Evolutionary conservation across 177 flowering plant species (phyloP).

Genomic region (Telopea speciosissima): DNA sequence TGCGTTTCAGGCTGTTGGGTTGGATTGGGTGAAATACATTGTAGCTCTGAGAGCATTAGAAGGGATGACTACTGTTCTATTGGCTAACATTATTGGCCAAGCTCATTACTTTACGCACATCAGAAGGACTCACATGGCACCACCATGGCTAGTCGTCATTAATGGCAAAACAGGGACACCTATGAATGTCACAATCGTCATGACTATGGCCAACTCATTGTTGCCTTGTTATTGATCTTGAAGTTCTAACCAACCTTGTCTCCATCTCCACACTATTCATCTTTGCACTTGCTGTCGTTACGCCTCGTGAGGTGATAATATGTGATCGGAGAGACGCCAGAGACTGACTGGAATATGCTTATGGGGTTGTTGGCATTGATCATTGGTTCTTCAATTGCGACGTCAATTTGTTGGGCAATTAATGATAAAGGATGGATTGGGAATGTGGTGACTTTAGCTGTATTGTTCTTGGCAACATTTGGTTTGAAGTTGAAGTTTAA

Average conservation of each 20-base stretch:
- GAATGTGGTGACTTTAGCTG: constrained; percentile 7
- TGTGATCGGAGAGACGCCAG: constrained; percentile 25
- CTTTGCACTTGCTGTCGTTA: constrained; percentile 29
- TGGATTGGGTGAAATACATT: constrained; percentile 34
- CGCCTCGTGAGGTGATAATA: constrained; percentile 33
- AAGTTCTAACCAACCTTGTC: constrained; percentile 1
- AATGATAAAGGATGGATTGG: constrained; percentile 25
- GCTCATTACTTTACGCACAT: constrained; percentile 39
- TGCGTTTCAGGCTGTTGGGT: constrained; percentile 29
- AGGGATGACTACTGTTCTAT: constrained; percentile 35
- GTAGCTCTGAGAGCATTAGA: constrained; percentile 34
- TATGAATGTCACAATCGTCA: constrained; percentile 26
- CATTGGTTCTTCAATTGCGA: constrained; percentile 19
- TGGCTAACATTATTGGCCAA: constrained; percentile 26
- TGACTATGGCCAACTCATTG: constrained; percentile 20
- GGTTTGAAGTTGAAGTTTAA: constrained; percentile 13
- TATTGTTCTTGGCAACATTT: constrained; percentile 31
- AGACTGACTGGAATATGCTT: constrained; percentile 22
- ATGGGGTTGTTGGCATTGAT: constrained; percentile 22
- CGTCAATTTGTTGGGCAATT: constrained; percentile 24
- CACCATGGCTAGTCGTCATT: constrained; percentile 26
- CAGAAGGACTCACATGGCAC: constrained; percentile 33
- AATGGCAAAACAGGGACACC: constrained; percentile 29
- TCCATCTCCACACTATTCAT: constrained; percentile 15
- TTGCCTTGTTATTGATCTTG: constrained; percentile 33